Percentiles rank a stretch among this genome's conserved stretches.
phyloP scores from a whole-genome alignment of 2,329 filamentous ascomycete species.

The Xylariaceae sp. region DNA sequence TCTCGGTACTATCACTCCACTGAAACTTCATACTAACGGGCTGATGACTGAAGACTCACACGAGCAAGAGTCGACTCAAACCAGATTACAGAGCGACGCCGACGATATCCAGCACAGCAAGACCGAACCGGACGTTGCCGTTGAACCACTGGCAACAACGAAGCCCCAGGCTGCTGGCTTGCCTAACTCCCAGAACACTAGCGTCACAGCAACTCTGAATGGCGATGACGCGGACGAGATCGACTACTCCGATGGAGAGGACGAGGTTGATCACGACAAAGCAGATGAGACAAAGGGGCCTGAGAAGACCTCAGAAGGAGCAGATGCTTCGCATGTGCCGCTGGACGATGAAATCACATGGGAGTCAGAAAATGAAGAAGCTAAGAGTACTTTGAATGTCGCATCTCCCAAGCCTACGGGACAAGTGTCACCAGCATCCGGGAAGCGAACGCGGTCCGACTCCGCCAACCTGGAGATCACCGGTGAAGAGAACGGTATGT shows the following conservation, averaged over 20 bases:
- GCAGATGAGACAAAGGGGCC: constrained; percentile 16
- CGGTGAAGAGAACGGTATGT: constrained; percentile 30
- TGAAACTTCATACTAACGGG: too few species aligned
- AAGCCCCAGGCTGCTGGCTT: constrained; percentile 23
- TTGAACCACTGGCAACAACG: constrained; percentile 6
- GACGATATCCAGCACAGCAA: constrained; percentile 2
- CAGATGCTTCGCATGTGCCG: constrained; percentile 18
- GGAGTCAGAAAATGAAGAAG: constrained; percentile 32
- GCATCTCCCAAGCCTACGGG: constrained; percentile 23
- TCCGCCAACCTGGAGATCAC: constrained; percentile 23
- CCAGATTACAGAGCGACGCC: neutral
- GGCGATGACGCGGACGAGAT: constrained; percentile 33
- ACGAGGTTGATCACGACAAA: constrained; percentile 23
- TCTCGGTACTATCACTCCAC: too few species aligned
- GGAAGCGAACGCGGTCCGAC: constrained; percentile 28
- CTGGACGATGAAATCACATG: constrained; percentile 31
- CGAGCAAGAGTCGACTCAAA: neutral
- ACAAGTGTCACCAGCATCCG: constrained; percentile 34
- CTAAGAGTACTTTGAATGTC: constrained; percentile 13
- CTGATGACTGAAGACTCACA: neutral
- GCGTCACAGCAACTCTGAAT: constrained; percentile 32
- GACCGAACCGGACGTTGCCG: constrained; percentile 2
- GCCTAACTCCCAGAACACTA: constrained; percentile 33
- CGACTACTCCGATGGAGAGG: constrained; percentile 35
- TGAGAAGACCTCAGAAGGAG: constrained; percentile 19